Evolutionary conservation across 1,139 yeast genomes (phyloP), one percentile per base, ranked within the genome.

Genomic region (Kurtzmaniella quercitrusa): DNA sequence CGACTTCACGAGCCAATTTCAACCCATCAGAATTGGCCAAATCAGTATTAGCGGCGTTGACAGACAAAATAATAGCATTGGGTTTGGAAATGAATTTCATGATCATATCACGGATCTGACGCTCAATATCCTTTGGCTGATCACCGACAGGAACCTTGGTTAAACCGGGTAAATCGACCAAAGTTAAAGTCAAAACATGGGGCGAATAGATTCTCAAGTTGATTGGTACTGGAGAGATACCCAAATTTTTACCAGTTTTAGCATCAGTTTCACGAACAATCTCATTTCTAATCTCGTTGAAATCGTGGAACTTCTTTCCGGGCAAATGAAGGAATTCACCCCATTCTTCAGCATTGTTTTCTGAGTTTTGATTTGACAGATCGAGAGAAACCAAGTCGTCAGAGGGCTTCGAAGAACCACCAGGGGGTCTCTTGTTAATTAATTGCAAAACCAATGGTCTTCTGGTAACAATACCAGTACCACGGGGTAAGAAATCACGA

Each of bases 121-220:
- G 83, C 71, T 93, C 99, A 52, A 93, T 93, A 64, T 93, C 98
- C 61, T 86, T 88, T 43, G 99, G 99, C 67, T 93, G 99, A 64
- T 93, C 98, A 39, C 99, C 99, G 40, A 93, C 98, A n/a, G 99
- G 98, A 35, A 94, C 98, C 65, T 93, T 93, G 23, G 99, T 93
- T 59, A 94, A 77, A 48, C 99, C 99, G 12, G 99, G 99, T 55
- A 93, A 76, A 73, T 93, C 99, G 36, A 93, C 98, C 58, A 93
- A 78, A 2, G 99, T 94, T 64, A 93, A 78, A 12, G 98, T 93
- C 58, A 93, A 75, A 41, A 93, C 98, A 60, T 91, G 93, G 12
- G 99, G 98, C 21, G 98, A 91, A 64, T 86, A 91, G 52, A 93
- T 89, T 66, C 97, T 79, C 61, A 93, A 76, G 65, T 93, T 93